These are phyloP conservation scores for Cornus controversa DNA, from an alignment of 148 eudicot species.

Conservation along the genomic window DNA sequence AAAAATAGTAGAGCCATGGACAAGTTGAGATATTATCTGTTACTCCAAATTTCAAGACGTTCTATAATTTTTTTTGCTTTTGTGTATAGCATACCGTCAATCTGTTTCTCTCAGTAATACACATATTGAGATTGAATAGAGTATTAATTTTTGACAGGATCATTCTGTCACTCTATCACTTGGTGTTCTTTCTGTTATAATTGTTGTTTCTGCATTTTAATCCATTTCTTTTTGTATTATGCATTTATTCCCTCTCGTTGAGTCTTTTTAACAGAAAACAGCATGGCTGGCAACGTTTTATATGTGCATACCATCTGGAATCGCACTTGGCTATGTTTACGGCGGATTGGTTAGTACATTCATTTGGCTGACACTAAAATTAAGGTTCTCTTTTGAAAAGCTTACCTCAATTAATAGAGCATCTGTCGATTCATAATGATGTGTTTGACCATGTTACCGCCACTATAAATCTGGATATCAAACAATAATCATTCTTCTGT, in stretches of 20 bases:
- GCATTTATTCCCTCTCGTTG: not conserved
- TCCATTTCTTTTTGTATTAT: not conserved
- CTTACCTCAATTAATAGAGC: not conserved
- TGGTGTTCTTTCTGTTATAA: not conserved
- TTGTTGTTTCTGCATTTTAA: not conserved
- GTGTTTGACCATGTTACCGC: not conserved
- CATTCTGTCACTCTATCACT: not conserved
- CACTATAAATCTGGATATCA: not conserved
- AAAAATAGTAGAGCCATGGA: not conserved
- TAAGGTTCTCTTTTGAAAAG: not conserved
- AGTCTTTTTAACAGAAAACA: slow-evolving; percentile 55
- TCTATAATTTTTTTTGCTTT: not conserved
- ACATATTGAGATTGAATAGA: not conserved
- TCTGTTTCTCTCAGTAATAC: not conserved
- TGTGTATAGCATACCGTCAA: not conserved
- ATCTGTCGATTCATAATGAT: not conserved
- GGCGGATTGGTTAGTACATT: slow-evolving; percentile 74
- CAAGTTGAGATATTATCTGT: not conserved
- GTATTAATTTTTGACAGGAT: not conserved
- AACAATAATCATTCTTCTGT: not conserved
- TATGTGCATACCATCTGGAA: slow-evolving; percentile 98
- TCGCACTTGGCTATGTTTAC: slow-evolving; percentile 91
- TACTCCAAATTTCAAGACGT: not conserved
- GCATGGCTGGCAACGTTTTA: slow-evolving; percentile 91
- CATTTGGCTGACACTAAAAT: not conserved